Base-by-base conservation (phyloP, 176 grass and related monocot genomes). In the Musa troglodytarum region DNA sequence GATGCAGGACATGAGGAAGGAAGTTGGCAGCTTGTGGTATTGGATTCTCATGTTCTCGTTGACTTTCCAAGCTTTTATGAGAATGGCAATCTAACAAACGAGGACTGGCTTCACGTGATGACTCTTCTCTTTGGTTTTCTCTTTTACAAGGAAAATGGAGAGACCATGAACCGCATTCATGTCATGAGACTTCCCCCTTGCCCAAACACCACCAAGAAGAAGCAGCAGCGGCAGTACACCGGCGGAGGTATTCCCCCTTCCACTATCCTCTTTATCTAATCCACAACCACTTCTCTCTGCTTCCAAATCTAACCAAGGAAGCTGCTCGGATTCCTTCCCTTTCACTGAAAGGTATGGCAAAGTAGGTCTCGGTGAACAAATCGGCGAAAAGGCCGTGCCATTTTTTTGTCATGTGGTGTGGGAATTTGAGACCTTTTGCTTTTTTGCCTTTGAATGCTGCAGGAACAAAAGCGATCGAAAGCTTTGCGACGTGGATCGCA, bases 401-500 rank as follows among this genome's bases (percentile, higher is more conserved):
- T 49, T 61, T 61, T n/a, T 69, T 17, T 12, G 25, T 17, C 67
- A 20, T 69, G 15, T 69, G 28, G 28, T 49, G 2, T 12, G 43
- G 21, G 1, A 79, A 77, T 76, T 22, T 68, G 64, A 61, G 77
- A 79, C 77, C 28, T 71, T 53, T 73, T 73, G 9, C 7, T 50
- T 79, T 57, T 1, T 12, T 70, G 61, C 64, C 54, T 85, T 78
- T 70, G 50, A 50, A 50, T 78, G 68, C 80, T 73, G 80, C 74
- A 87, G 84, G 72, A 55, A 78, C 53, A 57, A 81, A 71, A 58
- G 65, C 50, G 63, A 81, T 54, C 54, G 53, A 89, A 89, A 87
- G 86, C 86, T 85, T 79, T 84, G 84, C 68, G 82, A 92, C 68
- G 87, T 87, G 90, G 84, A 89, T 82, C 72, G 66, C 87, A 92